Evolutionary conservation across 177 flowering plant genomes (phyloP), one percentile per base, ranked within the genome.

Genomic region (Vitis hybrid): DNA sequence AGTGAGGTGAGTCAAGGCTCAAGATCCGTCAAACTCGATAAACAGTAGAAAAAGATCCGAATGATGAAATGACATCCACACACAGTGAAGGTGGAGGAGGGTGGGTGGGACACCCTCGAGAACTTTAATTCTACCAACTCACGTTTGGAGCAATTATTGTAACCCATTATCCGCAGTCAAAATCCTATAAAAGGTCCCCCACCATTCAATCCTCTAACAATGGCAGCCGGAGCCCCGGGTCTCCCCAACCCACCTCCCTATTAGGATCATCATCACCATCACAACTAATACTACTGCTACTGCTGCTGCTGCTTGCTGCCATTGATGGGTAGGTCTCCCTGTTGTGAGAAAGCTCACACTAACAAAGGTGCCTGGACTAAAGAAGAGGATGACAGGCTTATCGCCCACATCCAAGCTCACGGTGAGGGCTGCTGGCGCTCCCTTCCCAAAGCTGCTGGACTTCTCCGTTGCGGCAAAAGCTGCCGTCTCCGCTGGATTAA

Each of bases 381-480:
- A 39, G 82, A 81, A 65, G 88, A 85, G 68, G 88, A 85, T 65
- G 77, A 82, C 14, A 65, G 73, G 18, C 83, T 85, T 16, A 77
- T 78, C n/a, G 71, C 74, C 11, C 74, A 83, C 68, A 83, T 85
- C 70, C 63, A 68, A 45, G 74, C 71, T 34, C 76, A 85, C 45
- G 88, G 88, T 0, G 83, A 85, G 53, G 86, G 86, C 11, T 79
- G 85, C 72, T 85, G 88, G 86, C 74, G 82, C 13, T 75, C 82
- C 15, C 84, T 85, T 11, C 86, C 88, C 10, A 73, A 79, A 69
- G 79, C 79, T 50, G 88, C 88, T 22, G 88, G 88, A 29, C 73
- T 81, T 68, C 82, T 77, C 68, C 74, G 88, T 1, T 85, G 86
- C 62, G 86, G 88, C 53, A 85, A 82, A 66, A 85, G 88, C 60